Evolutionary conservation across 192 early-diverging fungal species (phyloP).

Genomic region (Oehlia diaphana): DNA sequence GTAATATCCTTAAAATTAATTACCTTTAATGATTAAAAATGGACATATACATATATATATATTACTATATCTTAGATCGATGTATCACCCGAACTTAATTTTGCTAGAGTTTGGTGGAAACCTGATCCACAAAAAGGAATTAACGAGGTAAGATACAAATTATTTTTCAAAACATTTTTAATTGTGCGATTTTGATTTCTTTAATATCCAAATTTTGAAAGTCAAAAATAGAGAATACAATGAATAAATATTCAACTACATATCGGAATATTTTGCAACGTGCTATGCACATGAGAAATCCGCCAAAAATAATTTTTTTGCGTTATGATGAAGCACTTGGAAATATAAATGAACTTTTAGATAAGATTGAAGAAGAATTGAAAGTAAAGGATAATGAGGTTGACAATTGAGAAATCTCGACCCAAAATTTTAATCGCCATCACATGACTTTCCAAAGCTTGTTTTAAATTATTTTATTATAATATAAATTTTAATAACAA

Average conservation of each 20-base stretch:
- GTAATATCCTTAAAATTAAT: background rate
- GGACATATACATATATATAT: background rate
- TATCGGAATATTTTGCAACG: conserved; percentile 9
- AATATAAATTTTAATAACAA: too few species aligned
- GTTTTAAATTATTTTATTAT: too few species aligned
- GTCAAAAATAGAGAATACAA: background rate
- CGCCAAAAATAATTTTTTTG: conserved; percentile 17
- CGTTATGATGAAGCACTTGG: background rate
- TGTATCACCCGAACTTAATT: background rate
- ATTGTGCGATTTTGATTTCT: background rate
- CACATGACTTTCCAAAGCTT: too few species aligned
- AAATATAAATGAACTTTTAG: conserved; percentile 9
- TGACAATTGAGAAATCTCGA: too few species aligned
- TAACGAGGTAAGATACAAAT: background rate
- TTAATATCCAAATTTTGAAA: background rate
- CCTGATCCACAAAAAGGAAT: conserved; percentile 10
- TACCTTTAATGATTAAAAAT: background rate
- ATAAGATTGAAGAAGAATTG: conserved; percentile 9
- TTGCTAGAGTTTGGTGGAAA: conserved; percentile 18
- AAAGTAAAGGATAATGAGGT: background rate
- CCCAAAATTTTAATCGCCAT: too few species aligned
- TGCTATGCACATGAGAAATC: background rate
- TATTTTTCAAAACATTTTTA: background rate
- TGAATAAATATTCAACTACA: background rate
- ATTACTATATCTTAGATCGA: background rate